Evolutionary conservation across 768 basidiomycete species (phyloP).

Genomic region (Hygrocybe punicea): DNA sequence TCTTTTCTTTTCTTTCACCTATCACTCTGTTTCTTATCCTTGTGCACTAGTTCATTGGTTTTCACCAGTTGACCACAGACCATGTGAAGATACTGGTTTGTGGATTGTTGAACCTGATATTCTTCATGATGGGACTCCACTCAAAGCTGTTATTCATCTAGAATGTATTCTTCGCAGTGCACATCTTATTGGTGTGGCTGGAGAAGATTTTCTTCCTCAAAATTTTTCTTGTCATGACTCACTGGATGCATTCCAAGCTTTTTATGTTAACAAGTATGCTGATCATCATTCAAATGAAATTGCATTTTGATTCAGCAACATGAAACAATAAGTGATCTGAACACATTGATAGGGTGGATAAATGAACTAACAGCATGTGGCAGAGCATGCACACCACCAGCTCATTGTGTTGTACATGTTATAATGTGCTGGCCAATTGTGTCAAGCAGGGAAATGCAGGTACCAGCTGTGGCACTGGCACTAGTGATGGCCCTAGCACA

Average conservation of each 20-base stretch:
- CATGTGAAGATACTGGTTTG: constrained; percentile 22
- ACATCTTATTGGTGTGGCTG: constrained; percentile 31
- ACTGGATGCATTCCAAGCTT: constrained; percentile 22
- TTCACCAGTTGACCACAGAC: constrained; percentile 6
- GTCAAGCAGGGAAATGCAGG: too few relatives aligned
- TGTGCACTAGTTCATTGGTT: constrained; percentile 32
- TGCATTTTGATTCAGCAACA: constrained; percentile 12
- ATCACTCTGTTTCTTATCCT: constrained; percentile 15
- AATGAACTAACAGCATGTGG: too few relatives aligned
- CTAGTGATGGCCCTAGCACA: too few relatives aligned
- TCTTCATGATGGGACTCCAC: constrained; percentile 1
- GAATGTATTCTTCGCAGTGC: constrained; percentile 28
- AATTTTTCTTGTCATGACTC: constrained; percentile 16
- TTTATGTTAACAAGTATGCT: constrained; percentile 31
- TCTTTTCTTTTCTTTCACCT: constrained; percentile 24
- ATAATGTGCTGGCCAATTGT: too few relatives aligned
- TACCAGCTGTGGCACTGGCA: too few relatives aligned
- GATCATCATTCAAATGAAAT: constrained; percentile 34
- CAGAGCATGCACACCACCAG: too few relatives aligned
- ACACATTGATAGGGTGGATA: too few relatives aligned
- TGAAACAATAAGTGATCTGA: too few relatives aligned
- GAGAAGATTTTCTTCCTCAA: constrained; percentile 14
- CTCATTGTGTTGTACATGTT: too few relatives aligned
- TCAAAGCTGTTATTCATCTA: constrained; percentile 25
- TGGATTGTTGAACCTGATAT: constrained; percentile 23